phyloP scores from a whole-genome alignment of 495 filamentous ascomycete species.

The Xylaria scruposa region DNA sequence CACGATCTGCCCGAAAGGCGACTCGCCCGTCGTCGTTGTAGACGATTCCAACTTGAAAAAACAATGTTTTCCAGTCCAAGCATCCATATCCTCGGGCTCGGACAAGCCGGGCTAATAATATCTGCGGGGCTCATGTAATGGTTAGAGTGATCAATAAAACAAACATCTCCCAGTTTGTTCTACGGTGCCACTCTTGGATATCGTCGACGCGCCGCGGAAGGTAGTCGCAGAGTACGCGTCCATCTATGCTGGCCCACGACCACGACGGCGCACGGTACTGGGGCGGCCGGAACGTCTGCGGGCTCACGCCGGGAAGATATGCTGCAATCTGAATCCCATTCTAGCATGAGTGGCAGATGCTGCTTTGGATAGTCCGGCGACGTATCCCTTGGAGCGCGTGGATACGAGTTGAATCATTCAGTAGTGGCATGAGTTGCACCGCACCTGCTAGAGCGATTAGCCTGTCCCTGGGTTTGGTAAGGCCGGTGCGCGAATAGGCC shows the following conservation, averaged over 20 bases:
- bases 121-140: not conserved
- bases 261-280: slow-evolving; percentile 36
- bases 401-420: not conserved
- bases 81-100: not conserved
- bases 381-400: slow-evolving; percentile 14
- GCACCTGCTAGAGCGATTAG: slow-evolving; percentile 11
- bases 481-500: not conserved
- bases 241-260: slow-evolving; percentile 38
- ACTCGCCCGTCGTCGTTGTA: not conserved
- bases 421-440: not conserved
- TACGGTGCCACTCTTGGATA: not conserved
- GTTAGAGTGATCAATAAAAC: not conserved
- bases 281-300: not conserved
- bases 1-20: not conserved
- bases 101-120: not conserved
- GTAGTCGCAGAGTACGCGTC: slow-evolving; percentile 11
- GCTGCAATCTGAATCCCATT: slow-evolving; percentile 25
- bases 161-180: slow-evolving; percentile 2
- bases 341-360: slow-evolving; percentile 27
- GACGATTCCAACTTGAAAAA: not conserved
- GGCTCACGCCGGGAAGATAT: not conserved
- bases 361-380: slow-evolving; percentile 31
- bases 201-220: not conserved
- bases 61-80: not conserved
- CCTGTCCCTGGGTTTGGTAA: not conserved